Base-by-base conservation (phyloP, 2,329 filamentous ascomycete genomes). In the Exophiala viscosa region DNA sequence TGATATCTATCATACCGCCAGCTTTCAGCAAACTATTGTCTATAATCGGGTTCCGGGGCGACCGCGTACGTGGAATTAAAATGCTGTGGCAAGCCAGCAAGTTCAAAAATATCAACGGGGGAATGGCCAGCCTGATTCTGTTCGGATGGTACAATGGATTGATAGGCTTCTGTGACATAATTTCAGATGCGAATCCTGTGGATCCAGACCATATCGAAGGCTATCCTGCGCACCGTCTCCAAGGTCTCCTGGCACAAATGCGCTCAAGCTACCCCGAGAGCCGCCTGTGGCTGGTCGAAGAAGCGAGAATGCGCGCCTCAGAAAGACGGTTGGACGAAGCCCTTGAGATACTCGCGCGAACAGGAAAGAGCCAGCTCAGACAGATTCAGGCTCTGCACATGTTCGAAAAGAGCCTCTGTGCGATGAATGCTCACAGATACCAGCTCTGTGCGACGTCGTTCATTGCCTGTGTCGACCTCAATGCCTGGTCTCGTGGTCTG, bases 1-100 rank as follows among this genome's bases (percentile, higher is more conserved):
- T 97, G 48, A 84, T 97, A n/a, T 95, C 90, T 10, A 87, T 97
- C 74, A 84, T 97, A 0, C 95, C 93, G 0, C 93, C 93, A 0
- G 83, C 91, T 0, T 96, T 97, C 69, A 86, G 83, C n/a, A 87
- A 84, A 50, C 80, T 99, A 1, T 77, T 97, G 3, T 88, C 86
- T 54, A 86, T 97, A 38, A 87, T 96, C 28, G 93, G 93, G 1
- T 97, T 97, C 72, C 85, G 83, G 56, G 93, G 93, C 31, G 91
- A 97, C 67, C 85, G 91, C 39, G 83, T 89, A 57, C 80, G 86
- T 35, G 93, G 91, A 8, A 78, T 96, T 31, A 77, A 80, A 35
- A 87, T 96, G 82, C 82, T 99, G 3, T 99, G 93, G 93, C 85
- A 88, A 66, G 88, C 90, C 10, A 90, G 89, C 17, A 84, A 85